Base-by-base conservation (phyloP, 2,329 filamentous ascomycete species). In the Aspergillus fructus region DNA sequence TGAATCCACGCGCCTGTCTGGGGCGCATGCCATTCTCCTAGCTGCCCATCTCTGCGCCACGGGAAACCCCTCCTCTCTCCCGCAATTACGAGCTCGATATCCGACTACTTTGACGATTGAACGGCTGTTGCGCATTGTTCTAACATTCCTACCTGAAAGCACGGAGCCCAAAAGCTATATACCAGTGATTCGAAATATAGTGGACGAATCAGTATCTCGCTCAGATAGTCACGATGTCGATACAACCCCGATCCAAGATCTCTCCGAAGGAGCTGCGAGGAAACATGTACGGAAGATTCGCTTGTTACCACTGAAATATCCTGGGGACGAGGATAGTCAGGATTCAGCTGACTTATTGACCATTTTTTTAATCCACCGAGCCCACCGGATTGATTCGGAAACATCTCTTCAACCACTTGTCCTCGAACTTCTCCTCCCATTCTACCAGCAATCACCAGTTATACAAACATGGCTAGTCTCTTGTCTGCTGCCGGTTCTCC, bases 141-240 rank as follows among this genome's bases (percentile, higher is more conserved):
- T 88, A 60, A 85, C 83, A 55, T 87, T 82, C 64, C 76, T 87
- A n/a, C 85, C 85, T 19, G 83, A 86, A 67, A 82, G 78, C 61
- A 69, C 76, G 30, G 79, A 83, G 21, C 83, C 85, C 3, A 71
- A 74, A 5, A 68, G 72, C 30, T 85, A 86, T 62, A 70, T 72
- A 21, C 66, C 72, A 27, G 81, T 80, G 56, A 71, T 83, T 23
- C 70, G 79, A 60, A 76, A 79, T 55, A 74, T 85, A 58, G 73
- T 71, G 11, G 75, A 74, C 3, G 69, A 71, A 68, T 56, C 68
- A 64, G 33, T 33, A 4, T 54, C 59, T 41, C 64, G 65, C 7
- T 37, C 53, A 12, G 60, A 63, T 5, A 68, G 49, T 67, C 59
- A 70, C 72, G 59, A 70, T 12, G 68, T 85, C 17, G 80, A 85